Evolutionary conservation across 768 basidiomycete species (phyloP).

Genomic region (Lactifluus pinguis): DNA sequence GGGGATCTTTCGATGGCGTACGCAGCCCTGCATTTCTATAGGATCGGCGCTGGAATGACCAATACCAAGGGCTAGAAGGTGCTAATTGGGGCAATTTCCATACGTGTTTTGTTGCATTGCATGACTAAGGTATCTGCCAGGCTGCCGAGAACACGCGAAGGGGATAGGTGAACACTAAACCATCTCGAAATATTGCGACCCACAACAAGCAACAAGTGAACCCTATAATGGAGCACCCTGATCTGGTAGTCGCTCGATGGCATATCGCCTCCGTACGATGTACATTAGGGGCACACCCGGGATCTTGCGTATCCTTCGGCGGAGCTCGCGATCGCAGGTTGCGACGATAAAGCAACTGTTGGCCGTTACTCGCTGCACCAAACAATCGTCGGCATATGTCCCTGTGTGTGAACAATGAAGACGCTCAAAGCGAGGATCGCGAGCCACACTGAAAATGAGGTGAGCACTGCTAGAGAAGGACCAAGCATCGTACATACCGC

Average conservation of each 20-base stretch:
- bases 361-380: constrained; percentile 90
- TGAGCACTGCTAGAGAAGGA: not conserved
- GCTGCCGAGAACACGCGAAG: constrained; percentile 13
- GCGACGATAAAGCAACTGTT: constrained; percentile 97
- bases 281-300: constrained; percentile 97
- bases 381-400: constrained; percentile 98
- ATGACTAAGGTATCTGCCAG: not conserved
- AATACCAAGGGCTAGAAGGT: not conserved
- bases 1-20: not conserved
- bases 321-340: constrained; percentile 92
- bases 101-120: not conserved
- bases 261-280: constrained; percentile 85
- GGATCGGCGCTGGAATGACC: not conserved
- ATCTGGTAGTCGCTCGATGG: constrained; percentile 92
- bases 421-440: constrained; percentile 94
- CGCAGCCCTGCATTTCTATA: not conserved
- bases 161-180: not conserved
- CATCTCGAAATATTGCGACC: not conserved
- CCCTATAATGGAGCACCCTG: constrained; percentile 62
- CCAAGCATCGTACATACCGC: constrained; percentile 44
- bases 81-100: too few relatives aligned
- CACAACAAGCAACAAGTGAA: not conserved
- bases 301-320: constrained; percentile 84
- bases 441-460: constrained; percentile 63
- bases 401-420: constrained; percentile 87